Percentiles rank a stretch among this genome's conserved stretches.
Evolutionary conservation across 441 rosid genomes (phyloP).

Genomic region (Cnidoscolus chayamansa): DNA sequence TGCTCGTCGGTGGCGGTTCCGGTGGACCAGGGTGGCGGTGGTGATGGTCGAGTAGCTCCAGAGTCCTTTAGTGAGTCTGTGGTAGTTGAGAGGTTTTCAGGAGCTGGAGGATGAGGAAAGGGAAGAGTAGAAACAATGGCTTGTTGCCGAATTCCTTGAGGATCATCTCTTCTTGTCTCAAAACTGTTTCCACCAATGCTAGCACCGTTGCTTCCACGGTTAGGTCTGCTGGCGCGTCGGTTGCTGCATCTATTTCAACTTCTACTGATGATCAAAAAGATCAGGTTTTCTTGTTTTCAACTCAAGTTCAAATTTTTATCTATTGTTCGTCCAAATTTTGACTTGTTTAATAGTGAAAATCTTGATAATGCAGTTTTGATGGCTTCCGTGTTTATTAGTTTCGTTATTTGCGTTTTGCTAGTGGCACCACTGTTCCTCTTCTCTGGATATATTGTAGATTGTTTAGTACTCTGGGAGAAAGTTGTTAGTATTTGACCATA

Average conservation of each 20-base stretch:
- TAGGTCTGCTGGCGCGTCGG: conserved; percentile 80
- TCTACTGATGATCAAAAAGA: conserved; percentile 62
- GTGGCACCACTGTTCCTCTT: neutral
- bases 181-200: conserved; percentile 89
- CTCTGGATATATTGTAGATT: neutral
- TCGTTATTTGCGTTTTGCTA: no score
- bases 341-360: no score
- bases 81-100: conserved; percentile 43
- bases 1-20: conserved; percentile 38
- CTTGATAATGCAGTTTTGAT: neutral
- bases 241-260: conserved; percentile 67
- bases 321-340: neutral
- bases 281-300: conserved; percentile 43
- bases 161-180: conserved; percentile 71
- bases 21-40: conserved; percentile 28
- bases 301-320: neutral
- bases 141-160: conserved; percentile 71
- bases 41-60: conserved; percentile 25
- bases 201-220: conserved; percentile 79
- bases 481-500: no score
- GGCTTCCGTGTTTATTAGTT: no score
- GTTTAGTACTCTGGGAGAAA: neutral
- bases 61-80: conserved; percentile 20
- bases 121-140: conserved; percentile 44
- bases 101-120: conserved; percentile 51